These are phyloP conservation scores for Solanum tarijense DNA, from an alignment of 257 asterid genomes.

Conservation along the genomic window DNA sequence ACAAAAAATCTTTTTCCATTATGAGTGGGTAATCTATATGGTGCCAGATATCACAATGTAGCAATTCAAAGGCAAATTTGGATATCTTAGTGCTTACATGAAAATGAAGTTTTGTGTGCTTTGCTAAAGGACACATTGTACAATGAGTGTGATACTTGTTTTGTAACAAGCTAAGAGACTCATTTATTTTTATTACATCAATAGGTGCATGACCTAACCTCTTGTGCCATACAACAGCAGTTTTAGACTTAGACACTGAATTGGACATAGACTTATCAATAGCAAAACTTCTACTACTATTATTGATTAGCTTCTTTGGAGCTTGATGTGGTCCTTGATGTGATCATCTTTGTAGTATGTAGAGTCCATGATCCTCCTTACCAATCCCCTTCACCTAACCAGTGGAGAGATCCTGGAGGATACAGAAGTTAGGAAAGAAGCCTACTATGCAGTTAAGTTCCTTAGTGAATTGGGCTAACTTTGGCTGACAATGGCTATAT, in stretches of 20 bases:
- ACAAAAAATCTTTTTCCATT: neutral
- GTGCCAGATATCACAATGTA: neutral
- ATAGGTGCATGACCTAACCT: neutral
- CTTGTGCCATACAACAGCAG: neutral
- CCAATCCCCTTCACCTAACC: neutral
- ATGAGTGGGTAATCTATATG: too few species aligned
- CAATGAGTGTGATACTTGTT: neutral
- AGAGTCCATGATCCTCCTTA: neutral
- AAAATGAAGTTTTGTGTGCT: neutral
- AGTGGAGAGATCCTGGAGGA: too few species aligned
- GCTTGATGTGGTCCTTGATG: too few species aligned
- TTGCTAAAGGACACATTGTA: neutral
- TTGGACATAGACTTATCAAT: neutral
- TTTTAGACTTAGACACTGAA: neutral
- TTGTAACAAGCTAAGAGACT: neutral
- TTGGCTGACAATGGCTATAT: too few species aligned
- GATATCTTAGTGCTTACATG: neutral
- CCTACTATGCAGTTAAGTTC: neutral
- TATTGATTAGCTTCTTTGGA: neutral
- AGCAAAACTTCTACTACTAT: neutral
- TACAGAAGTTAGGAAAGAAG: too few species aligned
- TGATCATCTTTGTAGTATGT: neutral
- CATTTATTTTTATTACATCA: neutral
- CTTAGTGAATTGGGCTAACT: too few species aligned
- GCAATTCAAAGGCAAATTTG: neutral